Base-by-base conservation (phyloP, 2,329 filamentous ascomycete species). In the Xylariaceae sp. region DNA sequence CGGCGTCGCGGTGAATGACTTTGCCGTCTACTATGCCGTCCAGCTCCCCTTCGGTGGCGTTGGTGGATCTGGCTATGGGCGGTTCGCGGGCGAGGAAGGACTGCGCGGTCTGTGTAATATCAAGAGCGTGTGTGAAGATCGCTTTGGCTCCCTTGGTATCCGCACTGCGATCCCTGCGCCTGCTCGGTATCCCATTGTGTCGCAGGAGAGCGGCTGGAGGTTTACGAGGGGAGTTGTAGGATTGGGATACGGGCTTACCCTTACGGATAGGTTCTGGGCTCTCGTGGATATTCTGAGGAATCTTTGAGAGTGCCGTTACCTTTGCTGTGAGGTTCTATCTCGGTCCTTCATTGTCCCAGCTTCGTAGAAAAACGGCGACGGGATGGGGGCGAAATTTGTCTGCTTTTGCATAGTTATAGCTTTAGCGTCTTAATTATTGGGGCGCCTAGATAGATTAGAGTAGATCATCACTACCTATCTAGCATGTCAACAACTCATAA, bases 1-100 rank as follows among this genome's bases (percentile, higher is more conserved):
- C 44, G 96, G 96, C 88, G 89, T 97, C 0, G 85, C 90, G 29
- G 83, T 99, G 63, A 99, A 99, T 70, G 94, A 99, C 74, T 99
- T 99, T 67, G 94, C 86, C 26, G 87, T 85, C 31, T 96, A 85
- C 71, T 99, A 99, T 68, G 90, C 92, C 50, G 91, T 95, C 6
- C 91, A 96, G 72, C 74, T 99, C 40, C 94, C 94, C 0, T 99
- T 99, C 71, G 94, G 94, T 39, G 94, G 91, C 51, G 84, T 89
- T n/a, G 84, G 83, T 55, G 92, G 91, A 1, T 95, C 88, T 29
- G 94, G 89, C 0, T 97, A 97, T 70, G 94, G 94, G 1, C 80
- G 92, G 2, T 99, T 99, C 72, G 92, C 90, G 0, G 94, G 91
- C 29, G 85, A 88, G 61, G 94, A 99, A 70, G 94, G 94, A 0